Evolutionary conservation across 1,139 yeast genomes (phyloP).

Genomic region (Yamadazyma oceani): DNA sequence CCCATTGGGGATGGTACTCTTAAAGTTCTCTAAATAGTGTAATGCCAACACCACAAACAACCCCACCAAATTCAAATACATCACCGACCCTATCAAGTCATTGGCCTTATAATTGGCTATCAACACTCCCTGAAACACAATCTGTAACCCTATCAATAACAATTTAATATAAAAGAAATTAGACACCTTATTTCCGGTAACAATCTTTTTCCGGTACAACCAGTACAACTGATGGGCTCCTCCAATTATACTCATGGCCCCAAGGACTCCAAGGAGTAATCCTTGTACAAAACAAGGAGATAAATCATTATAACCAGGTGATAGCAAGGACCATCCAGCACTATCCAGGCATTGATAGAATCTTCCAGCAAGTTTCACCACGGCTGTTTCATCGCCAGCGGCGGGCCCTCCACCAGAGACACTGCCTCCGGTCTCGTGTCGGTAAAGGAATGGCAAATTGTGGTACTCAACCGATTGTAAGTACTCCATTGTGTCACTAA

Average conservation of each 20-base stretch:
- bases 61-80: slow-evolving; percentile 38
- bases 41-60: slow-evolving; percentile 53
- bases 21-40: slow-evolving; percentile 72
- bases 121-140: slow-evolving; percentile 31
- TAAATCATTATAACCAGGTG: slow-evolving; percentile 59
- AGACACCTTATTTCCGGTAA: slow-evolving; percentile 33
- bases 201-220: slow-evolving; percentile 32
- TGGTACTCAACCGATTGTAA: slow-evolving; percentile 15
- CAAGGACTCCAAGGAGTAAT: slow-evolving; percentile 50
- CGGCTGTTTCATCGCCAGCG: background rate
- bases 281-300: slow-evolving; percentile 88
- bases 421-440: background rate
- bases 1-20: slow-evolving; percentile 65
- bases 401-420: background rate
- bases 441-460: slow-evolving; percentile 14
- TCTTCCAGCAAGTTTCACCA: background rate
- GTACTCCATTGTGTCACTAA: slow-evolving; percentile 11
- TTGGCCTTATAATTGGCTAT: slow-evolving; percentile 23
- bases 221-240: slow-evolving; percentile 49
- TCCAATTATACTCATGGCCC: slow-evolving; percentile 51
- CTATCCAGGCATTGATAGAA: slow-evolving; percentile 13
- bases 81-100: slow-evolving; percentile 47
- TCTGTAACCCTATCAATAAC: slow-evolving; percentile 40
- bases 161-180: slow-evolving; percentile 47
- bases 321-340: slow-evolving; percentile 79